phyloP scores from a whole-genome alignment of 768 basidiomycete genomes.

The Tremella mesenterica region DNA sequence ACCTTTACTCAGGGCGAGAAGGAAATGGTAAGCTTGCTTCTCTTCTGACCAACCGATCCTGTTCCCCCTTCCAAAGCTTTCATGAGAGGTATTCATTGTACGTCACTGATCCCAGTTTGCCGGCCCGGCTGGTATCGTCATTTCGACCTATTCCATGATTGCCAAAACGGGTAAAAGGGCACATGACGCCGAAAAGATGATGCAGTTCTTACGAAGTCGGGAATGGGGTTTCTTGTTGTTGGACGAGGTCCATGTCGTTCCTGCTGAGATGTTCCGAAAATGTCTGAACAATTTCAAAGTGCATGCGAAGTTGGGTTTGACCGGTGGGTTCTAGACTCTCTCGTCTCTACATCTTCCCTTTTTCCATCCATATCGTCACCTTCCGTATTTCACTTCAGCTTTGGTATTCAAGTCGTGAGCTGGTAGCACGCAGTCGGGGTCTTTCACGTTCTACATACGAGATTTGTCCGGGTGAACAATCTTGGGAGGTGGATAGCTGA shows the following conservation, averaged over 20 bases:
- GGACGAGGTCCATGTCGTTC: conserved; percentile 98
- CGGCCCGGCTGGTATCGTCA: conserved; percentile 93
- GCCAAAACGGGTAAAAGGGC: conserved; percentile 96
- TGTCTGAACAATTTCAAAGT: conserved; percentile 98
- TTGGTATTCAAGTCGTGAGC: no score
- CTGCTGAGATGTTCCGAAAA: conserved; percentile 94
- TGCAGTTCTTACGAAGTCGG: conserved; percentile 95
- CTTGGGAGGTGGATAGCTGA: conserved; percentile 6
- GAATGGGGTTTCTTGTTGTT: conserved; percentile 98
- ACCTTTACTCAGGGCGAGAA: conserved; percentile 96
- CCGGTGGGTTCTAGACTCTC: conserved; percentile 53
- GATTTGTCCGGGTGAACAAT: no score
- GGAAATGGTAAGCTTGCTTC: conserved; percentile 74
- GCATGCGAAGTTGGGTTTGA: conserved; percentile 93
- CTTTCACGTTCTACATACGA: no score
- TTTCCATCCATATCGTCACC: background rate
- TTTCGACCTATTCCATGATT: conserved; percentile 99
- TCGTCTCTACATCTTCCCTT: background rate
- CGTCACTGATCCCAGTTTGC: conserved; percentile 69
- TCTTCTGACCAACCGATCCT: background rate
- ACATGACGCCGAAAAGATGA: conserved; percentile 99
- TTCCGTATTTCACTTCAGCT: no score
- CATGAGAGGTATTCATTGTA: background rate
- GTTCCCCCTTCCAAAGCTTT: background rate
- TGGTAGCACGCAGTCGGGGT: no score